These are phyloP conservation scores for Fomitopsis pinicola DNA, from an alignment of 1,284 basidiomycete species.

Conservation along the genomic window DNA sequence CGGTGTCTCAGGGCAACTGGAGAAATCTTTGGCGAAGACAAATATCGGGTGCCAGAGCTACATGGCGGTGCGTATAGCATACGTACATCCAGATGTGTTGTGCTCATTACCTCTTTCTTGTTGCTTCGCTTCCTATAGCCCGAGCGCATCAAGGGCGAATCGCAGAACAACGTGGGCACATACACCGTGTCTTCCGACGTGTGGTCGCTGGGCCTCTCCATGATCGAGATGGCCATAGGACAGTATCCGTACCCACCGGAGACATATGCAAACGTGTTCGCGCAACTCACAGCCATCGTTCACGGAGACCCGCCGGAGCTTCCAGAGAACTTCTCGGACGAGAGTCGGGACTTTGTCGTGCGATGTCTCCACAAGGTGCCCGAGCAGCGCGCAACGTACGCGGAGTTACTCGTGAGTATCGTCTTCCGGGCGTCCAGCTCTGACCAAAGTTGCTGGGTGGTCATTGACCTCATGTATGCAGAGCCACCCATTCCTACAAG, in stretches of 20 bases:
- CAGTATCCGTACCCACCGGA: constrained; percentile 98
- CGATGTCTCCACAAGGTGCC: constrained; percentile 77
- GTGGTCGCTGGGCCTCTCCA: constrained; percentile 95
- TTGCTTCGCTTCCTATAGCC: constrained; percentile 45
- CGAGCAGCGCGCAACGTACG: constrained; percentile 77
- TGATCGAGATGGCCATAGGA: constrained; percentile 92
- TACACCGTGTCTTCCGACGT: constrained; percentile 98
- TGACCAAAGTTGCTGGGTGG: too few relatives aligned
- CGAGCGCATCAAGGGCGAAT: constrained; percentile 94
- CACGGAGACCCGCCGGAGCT: constrained; percentile 89
- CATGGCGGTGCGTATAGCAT: constrained; percentile 77
- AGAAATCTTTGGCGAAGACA: constrained; percentile 95
- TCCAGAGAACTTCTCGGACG: constrained; percentile 50
- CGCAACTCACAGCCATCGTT: constrained; percentile 94
- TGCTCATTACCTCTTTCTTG: neutral
- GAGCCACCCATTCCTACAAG: constrained; percentile 69
- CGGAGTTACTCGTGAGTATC: constrained; percentile 65
- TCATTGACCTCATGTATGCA: constrained; percentile 15
- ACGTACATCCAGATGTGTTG: neutral
- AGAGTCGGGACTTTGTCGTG: constrained; percentile 57
- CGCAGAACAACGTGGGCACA: constrained; percentile 79
- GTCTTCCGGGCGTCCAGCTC: neutral
- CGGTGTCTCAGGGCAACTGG: constrained; percentile 95
- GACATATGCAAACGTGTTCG: constrained; percentile 95
- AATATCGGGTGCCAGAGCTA: constrained; percentile 99